phyloP scores from a whole-genome alignment of 2,329 filamentous ascomycete species.

The Fusarium annulatum region DNA sequence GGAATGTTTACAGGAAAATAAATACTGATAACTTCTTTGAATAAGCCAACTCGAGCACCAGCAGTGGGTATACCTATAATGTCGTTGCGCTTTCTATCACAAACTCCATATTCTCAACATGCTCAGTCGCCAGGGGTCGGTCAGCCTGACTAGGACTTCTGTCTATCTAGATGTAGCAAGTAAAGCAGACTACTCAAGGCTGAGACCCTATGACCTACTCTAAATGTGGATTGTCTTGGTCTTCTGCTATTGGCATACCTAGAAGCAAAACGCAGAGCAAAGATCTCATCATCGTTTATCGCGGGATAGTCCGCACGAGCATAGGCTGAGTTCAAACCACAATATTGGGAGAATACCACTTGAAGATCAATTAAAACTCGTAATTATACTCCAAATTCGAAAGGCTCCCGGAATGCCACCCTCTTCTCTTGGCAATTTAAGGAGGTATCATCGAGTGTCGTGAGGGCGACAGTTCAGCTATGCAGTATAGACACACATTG shows the following conservation, averaged over 20 bases:
- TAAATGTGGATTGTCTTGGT: background rate
- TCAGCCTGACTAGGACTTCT: background rate
- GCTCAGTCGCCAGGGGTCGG: too few relatives aligned
- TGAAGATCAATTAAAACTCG: background rate
- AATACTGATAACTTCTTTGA: background rate
- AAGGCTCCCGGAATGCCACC: too few relatives aligned
- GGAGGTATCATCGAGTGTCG: background rate
- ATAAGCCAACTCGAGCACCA: too few relatives aligned
- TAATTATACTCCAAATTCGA: rapidly evolving
- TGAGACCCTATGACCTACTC: background rate
- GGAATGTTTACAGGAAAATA: background rate
- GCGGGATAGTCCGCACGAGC: background rate
- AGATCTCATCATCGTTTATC: too few relatives aligned
- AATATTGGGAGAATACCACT: background rate
- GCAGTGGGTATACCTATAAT: background rate
- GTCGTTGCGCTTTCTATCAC: background rate
- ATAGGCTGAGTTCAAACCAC: background rate
- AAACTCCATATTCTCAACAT: background rate
- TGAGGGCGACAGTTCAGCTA: background rate
- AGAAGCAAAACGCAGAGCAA: background rate
- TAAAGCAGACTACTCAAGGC: background rate
- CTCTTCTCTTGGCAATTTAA: background rate
- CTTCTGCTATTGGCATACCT: too few relatives aligned
- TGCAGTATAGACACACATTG: background rate
- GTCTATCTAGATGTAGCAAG: background rate